Evolutionary conservation across 2,329 filamentous ascomycete genomes (phyloP).

Genomic region (Cladosporium sp.): DNA sequence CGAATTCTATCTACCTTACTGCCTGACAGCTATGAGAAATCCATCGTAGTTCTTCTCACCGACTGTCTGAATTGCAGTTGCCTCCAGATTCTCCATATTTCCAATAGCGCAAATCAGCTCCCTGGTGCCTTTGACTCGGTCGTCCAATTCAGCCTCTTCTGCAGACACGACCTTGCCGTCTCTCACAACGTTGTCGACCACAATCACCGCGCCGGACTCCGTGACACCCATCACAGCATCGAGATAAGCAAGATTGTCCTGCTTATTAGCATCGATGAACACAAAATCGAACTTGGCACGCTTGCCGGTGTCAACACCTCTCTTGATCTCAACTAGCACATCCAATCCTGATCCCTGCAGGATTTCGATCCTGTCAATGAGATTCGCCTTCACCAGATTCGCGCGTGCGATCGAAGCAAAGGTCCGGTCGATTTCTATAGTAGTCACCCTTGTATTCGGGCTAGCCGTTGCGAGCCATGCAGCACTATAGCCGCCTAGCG

Average conservation of each 20-base stretch:
- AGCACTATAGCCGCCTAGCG: constrained; percentile 51
- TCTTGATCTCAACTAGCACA: constrained; percentile 36
- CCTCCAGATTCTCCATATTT: constrained; percentile 39
- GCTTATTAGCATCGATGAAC: constrained; percentile 53
- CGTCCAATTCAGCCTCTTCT: constrained; percentile 14
- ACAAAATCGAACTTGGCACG: constrained; percentile 46
- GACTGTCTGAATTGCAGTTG: constrained; percentile 42
- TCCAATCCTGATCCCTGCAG: constrained; percentile 44
- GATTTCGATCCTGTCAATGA: constrained; percentile 43
- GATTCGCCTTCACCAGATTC: constrained; percentile 41
- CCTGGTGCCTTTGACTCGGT: constrained; percentile 28
- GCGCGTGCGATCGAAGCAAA: constrained; percentile 43
- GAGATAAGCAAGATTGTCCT: constrained; percentile 49
- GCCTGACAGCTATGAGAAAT: constrained; percentile 35
- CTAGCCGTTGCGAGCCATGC: constrained; percentile 48
- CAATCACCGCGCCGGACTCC: constrained; percentile 39
- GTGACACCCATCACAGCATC: constrained; percentile 41
- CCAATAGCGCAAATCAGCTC: constrained; percentile 40
- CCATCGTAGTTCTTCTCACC: constrained; percentile 46
- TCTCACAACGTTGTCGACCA: constrained; percentile 50
- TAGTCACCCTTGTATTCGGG: constrained; percentile 42
- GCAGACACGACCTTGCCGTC: constrained; percentile 35
- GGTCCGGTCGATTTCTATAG: constrained; percentile 47
- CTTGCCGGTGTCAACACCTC: constrained; percentile 38
- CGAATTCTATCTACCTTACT: background rate